Percentiles rank a stretch among this genome's conserved stretches.
Evolutionary conservation across 2,329 filamentous ascomycete species (phyloP).

Genomic region (Teratosphaeria gauchensis): DNA sequence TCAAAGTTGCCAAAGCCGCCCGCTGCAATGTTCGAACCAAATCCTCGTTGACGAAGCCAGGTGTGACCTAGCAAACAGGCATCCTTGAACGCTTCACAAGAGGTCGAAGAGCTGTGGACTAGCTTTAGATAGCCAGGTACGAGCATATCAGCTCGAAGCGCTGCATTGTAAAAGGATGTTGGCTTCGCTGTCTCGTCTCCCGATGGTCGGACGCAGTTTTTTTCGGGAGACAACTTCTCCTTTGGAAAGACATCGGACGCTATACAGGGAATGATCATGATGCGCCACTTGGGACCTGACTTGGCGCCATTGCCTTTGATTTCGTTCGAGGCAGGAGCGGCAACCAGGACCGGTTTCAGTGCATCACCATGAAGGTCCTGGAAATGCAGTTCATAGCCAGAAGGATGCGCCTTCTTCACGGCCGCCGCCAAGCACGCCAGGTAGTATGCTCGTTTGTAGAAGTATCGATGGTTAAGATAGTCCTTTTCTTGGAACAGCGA

Average conservation of each 20-base stretch:
- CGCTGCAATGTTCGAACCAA: constrained; percentile 55
- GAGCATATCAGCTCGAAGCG: constrained; percentile 66
- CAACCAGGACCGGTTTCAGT: constrained; percentile 58
- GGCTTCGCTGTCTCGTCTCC: constrained; percentile 34
- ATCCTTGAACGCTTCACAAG: constrained; percentile 66
- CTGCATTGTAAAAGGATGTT: constrained; percentile 84
- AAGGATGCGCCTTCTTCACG: constrained; percentile 55
- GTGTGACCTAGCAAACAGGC: constrained; percentile 76
- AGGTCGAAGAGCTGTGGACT: constrained; percentile 58
- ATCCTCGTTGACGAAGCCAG: constrained; percentile 83
- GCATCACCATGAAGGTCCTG: constrained; percentile 22
- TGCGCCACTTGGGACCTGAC: constrained; percentile 41
- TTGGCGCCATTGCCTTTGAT: constrained; percentile 7
- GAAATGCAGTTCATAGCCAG: constrained; percentile 37
- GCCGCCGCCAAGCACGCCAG: constrained; percentile 69
- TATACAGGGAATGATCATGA: constrained; percentile 69
- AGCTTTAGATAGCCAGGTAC: constrained; percentile 66
- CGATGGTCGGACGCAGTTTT: constrained; percentile 56
- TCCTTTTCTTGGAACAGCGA: constrained; percentile 85
- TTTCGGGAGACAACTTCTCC: constrained; percentile 59
- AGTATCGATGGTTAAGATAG: constrained; percentile 84
- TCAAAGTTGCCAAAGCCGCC: constrained; percentile 93
- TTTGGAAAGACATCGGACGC: constrained; percentile 59
- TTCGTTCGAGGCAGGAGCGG: constrained; percentile 27
- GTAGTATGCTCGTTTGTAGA: constrained; percentile 90